Base-by-base conservation (phyloP, 2,329 filamentous ascomycete genomes). In the Diaporthe nobilis region DNA sequence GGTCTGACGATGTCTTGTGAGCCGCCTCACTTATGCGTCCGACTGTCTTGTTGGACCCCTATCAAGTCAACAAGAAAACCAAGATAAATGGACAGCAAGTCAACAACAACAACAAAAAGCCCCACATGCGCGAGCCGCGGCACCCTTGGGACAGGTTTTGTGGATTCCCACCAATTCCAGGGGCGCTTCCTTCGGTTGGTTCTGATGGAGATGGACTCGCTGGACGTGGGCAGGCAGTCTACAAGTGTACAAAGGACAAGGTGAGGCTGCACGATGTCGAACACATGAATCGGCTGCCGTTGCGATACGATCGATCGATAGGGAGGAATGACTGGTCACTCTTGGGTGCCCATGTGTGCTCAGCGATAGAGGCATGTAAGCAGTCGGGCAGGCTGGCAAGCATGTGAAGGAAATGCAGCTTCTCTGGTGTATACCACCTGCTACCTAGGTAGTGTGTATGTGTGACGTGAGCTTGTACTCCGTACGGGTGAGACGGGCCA, bases 241-340 rank as follows among this genome's bases (percentile, higher is more conserved):
- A 31, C 3, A 12, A 20, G 60, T 20, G 15, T 49, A 49, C 58
- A 63, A 28, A 34, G n/a, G 61, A 51, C 44, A 47, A 49, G 42
- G 20, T 34, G 61, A 51, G 61, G 61, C 42, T 67, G 61, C 44
- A 67, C 44, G 3, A 22, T 17, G 44, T 49, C 61, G 61, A 51
- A 13, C 28, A 67, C 61, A n/a, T 67, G 63, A 51, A 39, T 68
- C 63, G 44, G 42, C 44, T 53, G 28, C 63, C 12, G 22, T n/a
- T 34, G 63, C 63, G 63, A 68, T 68, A 22, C 47, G 31, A 51
- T 51, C 44, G 63, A 68, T 68, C 63, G 63, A 53, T 39, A 53
- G 47, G 44, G 44, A 39, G 31, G 60, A 37, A 53, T 53, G 63
- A 68, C 63, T 51, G 44, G 31, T 39, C 63, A 67, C 42, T 67